Conservation (phyloP, 2,329 filamentous ascomycete genomes). For the Cladosporium phlei region DNA sequence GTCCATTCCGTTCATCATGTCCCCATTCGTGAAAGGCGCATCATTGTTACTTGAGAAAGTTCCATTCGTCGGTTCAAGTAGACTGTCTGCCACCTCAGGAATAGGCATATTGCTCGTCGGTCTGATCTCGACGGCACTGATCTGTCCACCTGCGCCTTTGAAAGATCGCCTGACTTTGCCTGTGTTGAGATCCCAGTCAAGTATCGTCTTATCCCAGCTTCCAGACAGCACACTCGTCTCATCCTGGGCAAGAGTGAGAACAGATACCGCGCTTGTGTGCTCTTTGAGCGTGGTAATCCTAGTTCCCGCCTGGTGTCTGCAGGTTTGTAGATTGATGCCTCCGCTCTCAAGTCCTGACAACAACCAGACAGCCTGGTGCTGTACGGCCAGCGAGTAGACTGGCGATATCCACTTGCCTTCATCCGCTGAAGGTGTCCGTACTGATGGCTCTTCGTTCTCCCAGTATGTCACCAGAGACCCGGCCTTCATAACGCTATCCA, state of each 20-base stretch:
- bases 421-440: slow-evolving; percentile 38
- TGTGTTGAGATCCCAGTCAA: slow-evolving; percentile 92
- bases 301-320: slow-evolving; percentile 91
- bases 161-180: slow-evolving; percentile 73
- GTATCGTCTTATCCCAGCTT: slow-evolving; percentile 91
- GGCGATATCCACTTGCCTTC: slow-evolving; percentile 61
- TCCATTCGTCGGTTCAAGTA: slow-evolving; percentile 52
- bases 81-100: slow-evolving; percentile 66
- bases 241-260: slow-evolving; percentile 74
- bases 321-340: slow-evolving; percentile 86
- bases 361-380: slow-evolving; percentile 86
- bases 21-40: slow-evolving; percentile 44
- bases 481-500: slow-evolving; percentile 94
- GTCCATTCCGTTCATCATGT: slow-evolving; percentile 23
- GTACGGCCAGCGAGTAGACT: slow-evolving; percentile 88
- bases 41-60: slow-evolving; percentile 74
- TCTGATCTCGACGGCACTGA: slow-evolving; percentile 80
- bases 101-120: slow-evolving; percentile 72
- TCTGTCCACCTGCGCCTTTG: slow-evolving; percentile 72
- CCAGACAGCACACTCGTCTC: slow-evolving; percentile 85
- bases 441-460: slow-evolving; percentile 77
- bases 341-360: slow-evolving; percentile 87
- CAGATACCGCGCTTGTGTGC: slow-evolving; percentile 88
- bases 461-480: slow-evolving; percentile 94
- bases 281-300: slow-evolving; percentile 74